Conservation (phyloP, 257 asterid genomes). For the Petunia axillaris region DNA sequence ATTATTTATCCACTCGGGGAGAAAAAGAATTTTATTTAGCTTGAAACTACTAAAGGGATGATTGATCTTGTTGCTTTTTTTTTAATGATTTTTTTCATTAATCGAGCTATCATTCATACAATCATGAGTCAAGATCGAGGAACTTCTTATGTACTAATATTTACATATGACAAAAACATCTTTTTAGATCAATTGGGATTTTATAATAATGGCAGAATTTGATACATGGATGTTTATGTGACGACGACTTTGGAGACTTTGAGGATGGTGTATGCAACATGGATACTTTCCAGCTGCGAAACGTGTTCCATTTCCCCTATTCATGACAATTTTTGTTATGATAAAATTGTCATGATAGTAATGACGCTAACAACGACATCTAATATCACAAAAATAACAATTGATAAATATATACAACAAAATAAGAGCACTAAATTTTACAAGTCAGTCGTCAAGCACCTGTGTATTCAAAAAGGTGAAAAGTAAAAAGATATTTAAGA, state of each 20-base stretch:
- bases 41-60: no score
- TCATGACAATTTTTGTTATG: neutral
- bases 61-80: neutral
- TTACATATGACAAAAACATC: no score
- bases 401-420: neutral
- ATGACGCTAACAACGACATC: neutral
- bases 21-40: neutral
- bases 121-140: neutral
- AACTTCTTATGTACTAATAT: neutral
- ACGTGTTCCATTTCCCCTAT: neutral
- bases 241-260: no score
- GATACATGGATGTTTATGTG: no score
- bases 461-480: slow-evolving; percentile 20
- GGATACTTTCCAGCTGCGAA: no score
- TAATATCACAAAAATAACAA: neutral
- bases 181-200: no score
- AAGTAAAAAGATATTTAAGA: slow-evolving; percentile 28
- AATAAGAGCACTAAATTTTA: slow-evolving; percentile 7
- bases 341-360: no score
- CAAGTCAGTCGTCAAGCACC: slow-evolving; percentile 25
- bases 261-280: no score
- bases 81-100: neutral
- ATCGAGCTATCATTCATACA: neutral
- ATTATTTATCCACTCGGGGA: neutral
- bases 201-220: no score